Evolutionary conservation across 306 rosid genomes (phyloP), one percentile per base, ranked within the genome.

Genomic region (Dalbergia cochinchinensis): DNA sequence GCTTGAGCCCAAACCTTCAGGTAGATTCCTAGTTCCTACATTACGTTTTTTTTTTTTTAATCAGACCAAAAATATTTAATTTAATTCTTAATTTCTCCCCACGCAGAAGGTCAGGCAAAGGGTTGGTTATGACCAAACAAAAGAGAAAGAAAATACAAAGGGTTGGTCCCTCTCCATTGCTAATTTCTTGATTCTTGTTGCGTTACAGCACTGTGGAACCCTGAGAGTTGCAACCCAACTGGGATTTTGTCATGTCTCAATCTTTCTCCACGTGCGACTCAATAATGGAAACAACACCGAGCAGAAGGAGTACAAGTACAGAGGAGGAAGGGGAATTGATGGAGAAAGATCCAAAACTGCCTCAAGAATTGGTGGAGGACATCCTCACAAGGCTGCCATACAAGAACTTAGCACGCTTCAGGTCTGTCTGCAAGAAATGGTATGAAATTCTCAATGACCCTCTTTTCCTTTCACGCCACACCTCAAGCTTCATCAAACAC

Each of bases 361-460:
- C 68, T 11, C 41, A 41, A 59, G 78, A 73, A 18, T 42, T 73
- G 78, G 1, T 73, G 55, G 78, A 73, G 10, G 69, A 73, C 2
- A 73, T 59, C 67, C 69, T 59, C 12, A 22, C 10, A 11, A 73
- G 78, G 19, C 15, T 73, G 10, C 68, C 68, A 42, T 59, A 44
- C 20, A 73, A 73, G 14, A 41, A 55, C 5, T 58, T 73, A 58
- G 35, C 59, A 8, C 44, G 58, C 7, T 73, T 73, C 78, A 73
- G 22, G 69, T 59, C n/a, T 59, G 78, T 73, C 44, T 59, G 69
- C 69, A 73, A 73, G 14, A 3, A 59, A 42, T 73, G 78, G 78
- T 73, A 41, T 73, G 78, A 68, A 12, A 67, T 73, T 41, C 14
- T 73, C 8, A 7, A 73, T 8, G 42, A 73, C 78, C 67, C 68